Evolutionary conservation across 257 asterid genomes (phyloP).

Genomic region (Lycium ferocissimum): DNA sequence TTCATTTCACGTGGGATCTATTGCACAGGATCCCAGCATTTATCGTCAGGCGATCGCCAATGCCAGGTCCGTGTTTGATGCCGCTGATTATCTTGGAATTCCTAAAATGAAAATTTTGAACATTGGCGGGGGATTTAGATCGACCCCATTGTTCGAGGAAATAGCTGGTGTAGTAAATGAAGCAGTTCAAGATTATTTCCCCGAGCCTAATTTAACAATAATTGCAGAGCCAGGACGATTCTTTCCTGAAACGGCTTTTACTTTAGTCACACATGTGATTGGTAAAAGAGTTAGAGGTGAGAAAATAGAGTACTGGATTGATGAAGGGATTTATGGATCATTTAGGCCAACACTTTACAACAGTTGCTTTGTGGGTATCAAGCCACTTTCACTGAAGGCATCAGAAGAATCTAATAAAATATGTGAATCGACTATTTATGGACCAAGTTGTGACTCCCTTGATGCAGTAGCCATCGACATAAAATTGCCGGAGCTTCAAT

Average conservation of each 20-base stretch:
- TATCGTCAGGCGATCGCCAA: conserved; percentile 25
- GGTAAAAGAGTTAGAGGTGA: conserved; percentile 29
- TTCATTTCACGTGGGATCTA: conserved; percentile 30
- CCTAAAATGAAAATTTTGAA: background rate
- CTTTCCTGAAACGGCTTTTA: conserved; percentile 22
- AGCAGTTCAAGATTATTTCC: conserved; percentile 16
- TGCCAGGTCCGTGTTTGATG: conserved; percentile 25
- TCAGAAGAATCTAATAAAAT: background rate
- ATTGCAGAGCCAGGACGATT: conserved; percentile 25
- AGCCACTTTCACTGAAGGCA: background rate
- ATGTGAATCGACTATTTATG: conserved; percentile 13
- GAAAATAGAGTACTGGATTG: conserved; percentile 26
- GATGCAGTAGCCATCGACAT: conserved; percentile 20
- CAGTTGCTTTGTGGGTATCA: background rate
- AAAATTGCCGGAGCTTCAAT: conserved; percentile 27
- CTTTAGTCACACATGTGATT: conserved; percentile 21
- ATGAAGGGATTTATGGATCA: conserved; percentile 32
- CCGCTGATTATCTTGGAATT: background rate
- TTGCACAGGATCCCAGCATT: conserved; percentile 12
- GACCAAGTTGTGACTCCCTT: conserved; percentile 28
- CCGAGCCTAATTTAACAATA: background rate
- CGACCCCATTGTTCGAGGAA: background rate
- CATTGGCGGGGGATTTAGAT: conserved; percentile 24
- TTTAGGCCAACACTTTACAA: conserved; percentile 28
- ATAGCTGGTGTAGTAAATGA: background rate